Percentiles rank a stretch among this genome's conserved stretches.
phyloP scores from a whole-genome alignment of 2,329 filamentous ascomycete species.

The Aspergillus uvarum region DNA sequence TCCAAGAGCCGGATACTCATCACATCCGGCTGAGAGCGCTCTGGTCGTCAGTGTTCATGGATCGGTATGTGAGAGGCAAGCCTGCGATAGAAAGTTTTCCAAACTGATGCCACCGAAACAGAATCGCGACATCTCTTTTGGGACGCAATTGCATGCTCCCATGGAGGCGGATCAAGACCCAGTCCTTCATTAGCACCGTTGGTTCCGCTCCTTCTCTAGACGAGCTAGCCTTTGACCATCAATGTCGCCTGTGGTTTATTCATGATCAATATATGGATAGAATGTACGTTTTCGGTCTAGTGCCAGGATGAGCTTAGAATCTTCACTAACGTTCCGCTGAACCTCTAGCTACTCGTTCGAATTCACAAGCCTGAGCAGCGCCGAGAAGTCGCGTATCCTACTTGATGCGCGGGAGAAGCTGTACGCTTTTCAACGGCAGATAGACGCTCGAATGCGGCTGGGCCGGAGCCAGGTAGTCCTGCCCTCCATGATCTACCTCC shows the following conservation, averaged over 20 bases:
- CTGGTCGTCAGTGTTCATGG: slow-evolving; percentile 5
- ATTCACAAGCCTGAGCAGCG: not conserved
- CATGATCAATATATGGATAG: slow-evolving; percentile 4
- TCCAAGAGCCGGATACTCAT: not conserved
- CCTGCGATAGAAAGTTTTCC: not conserved
- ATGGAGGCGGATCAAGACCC: slow-evolving; percentile 1
- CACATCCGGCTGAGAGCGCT: not conserved
- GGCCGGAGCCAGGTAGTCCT: not conserved
- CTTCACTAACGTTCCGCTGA: not conserved
- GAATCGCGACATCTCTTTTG: not conserved
- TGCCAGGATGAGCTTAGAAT: too few species aligned
- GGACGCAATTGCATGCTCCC: not conserved
- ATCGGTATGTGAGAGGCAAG: not conserved
- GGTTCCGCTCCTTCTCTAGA: not conserved
- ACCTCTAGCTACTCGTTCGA: not conserved
- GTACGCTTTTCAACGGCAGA: not conserved
- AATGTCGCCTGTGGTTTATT: slow-evolving; percentile 5
- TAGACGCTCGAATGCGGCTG: too few species aligned
- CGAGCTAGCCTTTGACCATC: slow-evolving; percentile 4
- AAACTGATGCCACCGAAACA: not conserved
- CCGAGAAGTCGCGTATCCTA: not conserved
- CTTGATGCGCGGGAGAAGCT: not conserved
- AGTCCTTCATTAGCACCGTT: not conserved
- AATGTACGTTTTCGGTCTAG: not conserved
- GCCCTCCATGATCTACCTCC: not conserved